These are phyloP conservation scores for Ceriops tagal DNA, from an alignment of 345 rosid species.

Conservation along the genomic window DNA sequence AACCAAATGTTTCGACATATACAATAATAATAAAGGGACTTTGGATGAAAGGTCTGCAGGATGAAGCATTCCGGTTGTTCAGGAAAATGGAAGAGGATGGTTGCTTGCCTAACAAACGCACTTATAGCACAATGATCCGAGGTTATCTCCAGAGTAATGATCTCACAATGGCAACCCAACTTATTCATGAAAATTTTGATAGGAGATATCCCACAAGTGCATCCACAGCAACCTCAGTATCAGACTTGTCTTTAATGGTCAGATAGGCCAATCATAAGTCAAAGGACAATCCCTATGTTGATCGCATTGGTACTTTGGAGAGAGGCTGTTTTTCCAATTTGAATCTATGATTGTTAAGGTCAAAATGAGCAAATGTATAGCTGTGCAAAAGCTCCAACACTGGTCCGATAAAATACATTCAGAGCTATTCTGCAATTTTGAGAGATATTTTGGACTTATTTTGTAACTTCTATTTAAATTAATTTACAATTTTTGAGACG, in stretches of 20 bases:
- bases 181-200: constrained; percentile 1
- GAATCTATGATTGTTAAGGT: too few species aligned
- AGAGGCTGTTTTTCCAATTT: too few species aligned
- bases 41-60: constrained; percentile 9
- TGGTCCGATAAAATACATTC: too few species aligned
- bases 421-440: too few species aligned
- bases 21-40: constrained; percentile 7
- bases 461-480: too few species aligned
- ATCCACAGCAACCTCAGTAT: not conserved
- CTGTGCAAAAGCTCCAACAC: too few species aligned
- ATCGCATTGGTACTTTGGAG: too few species aligned
- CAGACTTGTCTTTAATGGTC: not conserved
- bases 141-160: constrained; percentile 11
- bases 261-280: not conserved
- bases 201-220: not conserved
- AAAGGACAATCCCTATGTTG: too few species aligned
- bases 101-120: not conserved
- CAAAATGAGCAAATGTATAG: too few species aligned
- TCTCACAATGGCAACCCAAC: not conserved
- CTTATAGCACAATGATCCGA: constrained; percentile 11
- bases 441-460: too few species aligned
- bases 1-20: constrained; percentile 5
- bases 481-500: too few species aligned
- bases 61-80: constrained; percentile 14
- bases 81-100: constrained; percentile 15